A percentile compares a stretch with the other conserved stretches of the same genome.
phyloP scores from a whole-genome alignment of 805 yeast species.

The Starmerella bombicola region DNA sequence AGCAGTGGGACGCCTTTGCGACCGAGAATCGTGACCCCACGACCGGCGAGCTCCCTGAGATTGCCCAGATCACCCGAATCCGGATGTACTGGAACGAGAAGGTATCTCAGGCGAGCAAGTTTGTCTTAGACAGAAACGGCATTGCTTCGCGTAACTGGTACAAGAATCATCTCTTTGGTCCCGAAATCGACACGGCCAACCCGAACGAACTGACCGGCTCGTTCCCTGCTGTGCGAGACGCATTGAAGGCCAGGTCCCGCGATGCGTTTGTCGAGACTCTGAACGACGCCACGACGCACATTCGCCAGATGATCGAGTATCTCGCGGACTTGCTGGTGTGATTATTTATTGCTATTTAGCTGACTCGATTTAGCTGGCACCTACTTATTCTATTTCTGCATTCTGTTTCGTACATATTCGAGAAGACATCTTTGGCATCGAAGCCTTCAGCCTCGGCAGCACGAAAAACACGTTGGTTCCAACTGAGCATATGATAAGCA shows the following conservation, averaged over 20 bases:
- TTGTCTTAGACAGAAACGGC: conserved; percentile 36
- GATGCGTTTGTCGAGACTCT: conserved; percentile 37
- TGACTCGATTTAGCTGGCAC: no score
- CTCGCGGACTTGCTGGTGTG: not conserved
- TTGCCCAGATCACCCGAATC: conserved; percentile 54
- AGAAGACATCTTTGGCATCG: no score
- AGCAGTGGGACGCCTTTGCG: conserved; percentile 42
- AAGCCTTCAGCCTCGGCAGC: no score
- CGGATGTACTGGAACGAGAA: conserved; percentile 76
- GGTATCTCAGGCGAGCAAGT: conserved; percentile 42
- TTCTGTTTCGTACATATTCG: no score
- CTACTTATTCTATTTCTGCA: no score
- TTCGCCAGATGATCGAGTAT: conserved; percentile 16
- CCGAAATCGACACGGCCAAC: conserved; percentile 47
- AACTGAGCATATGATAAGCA: no score
- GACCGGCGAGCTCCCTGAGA: conserved; percentile 35
- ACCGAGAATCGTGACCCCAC: conserved; percentile 36
- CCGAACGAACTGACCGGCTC: conserved; percentile 41
- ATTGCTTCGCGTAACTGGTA: conserved; percentile 49
- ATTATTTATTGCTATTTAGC: no score
- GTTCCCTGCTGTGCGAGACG: conserved; percentile 70
- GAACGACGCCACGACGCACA: conserved; percentile 11
- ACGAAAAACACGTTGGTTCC: no score
- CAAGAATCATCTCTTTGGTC: conserved; percentile 57
- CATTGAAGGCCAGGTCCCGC: conserved; percentile 39